Base-by-base conservation (phyloP, 108 stramenopile genomes). In the Ochromonas danica region DNA sequence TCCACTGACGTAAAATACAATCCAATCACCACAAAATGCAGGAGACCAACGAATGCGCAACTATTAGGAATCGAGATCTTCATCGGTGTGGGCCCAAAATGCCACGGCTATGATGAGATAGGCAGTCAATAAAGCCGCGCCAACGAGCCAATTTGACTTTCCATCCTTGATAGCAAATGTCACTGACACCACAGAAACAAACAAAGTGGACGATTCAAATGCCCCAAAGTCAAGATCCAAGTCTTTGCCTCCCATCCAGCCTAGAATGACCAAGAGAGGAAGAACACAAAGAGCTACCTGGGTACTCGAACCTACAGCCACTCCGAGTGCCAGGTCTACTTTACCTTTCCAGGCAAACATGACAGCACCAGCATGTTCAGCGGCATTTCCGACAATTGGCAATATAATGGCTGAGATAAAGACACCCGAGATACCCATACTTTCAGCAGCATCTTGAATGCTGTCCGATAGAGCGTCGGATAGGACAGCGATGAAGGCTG, bases 231-330 rank as follows among this genome's bases (percentile, higher is more conserved):
- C 57, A 25, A 81, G 39, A 17, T 70, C 61, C 25, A 81, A 41
- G 2, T 72, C 57, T 74, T 81, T 77, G 65, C 70, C 81, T 0
- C 72, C 17, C 27, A 61, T 25, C 74, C 30, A 22, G 28, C 96
- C 98, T 42, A 96, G 89, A n/a, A 98, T 70, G 25, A 97, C 94
- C 77, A 92, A 90, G 39, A 93, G 92, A 3, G 98, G 98, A 60
- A 97, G 79, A 22, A 98, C 96, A 80, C 94, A 96, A 36, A 94
- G 82, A 31, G 93, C 89, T 70, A 96, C 92, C 85, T 98, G 98
- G 61, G 96, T 94, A 14, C 94, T 93, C 70, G 93, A 94, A 0
- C 98, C 98, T 0, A 97, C 92, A 0, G 96, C 96, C 0, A 98
- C 92, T 31, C 93, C 94, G 78, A 96, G 86, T 71, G 93, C 87